Base-by-base conservation (phyloP, 2,329 filamentous ascomycete species). In the Parastagonospora avenae region DNA sequence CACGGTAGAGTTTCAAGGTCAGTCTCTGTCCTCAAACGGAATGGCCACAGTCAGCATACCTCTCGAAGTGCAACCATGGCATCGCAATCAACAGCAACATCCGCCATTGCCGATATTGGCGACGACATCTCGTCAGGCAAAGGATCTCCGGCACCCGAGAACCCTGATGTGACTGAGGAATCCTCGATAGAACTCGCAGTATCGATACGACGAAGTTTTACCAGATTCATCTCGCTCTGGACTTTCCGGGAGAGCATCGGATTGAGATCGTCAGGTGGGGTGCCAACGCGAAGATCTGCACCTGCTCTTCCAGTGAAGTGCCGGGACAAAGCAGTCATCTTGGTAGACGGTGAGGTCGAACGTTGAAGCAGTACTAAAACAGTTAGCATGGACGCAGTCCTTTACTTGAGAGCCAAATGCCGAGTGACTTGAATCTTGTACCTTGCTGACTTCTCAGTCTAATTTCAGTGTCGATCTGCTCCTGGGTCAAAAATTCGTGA, bases 311-410 rank as follows among this genome's bases (percentile, higher is more conserved):
- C 57, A 3, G 66, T 67, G 11, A 79, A 61, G n/a, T 70, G 69
- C 48, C 66, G 63, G 4, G 76, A 78, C 9, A 77, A 57, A 35
- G 64, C 65, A 19, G 59, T 60, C 74, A 78, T 77, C 36, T 67
- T 66, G 11, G 57, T 60, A 2, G 75, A 76, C 3, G 75, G 74
- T 7, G 75, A 77, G 5, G 52, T 48, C 4, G 67, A 60, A 36
- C 69, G 67, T 24, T 63, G 60, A 4, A 67, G 46, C 33, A 63
- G 38, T 2, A 66, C 70, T 71, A 24, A 8, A 9, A 36, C 12
- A 10, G 2, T 60, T 48, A 57, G 28, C 15, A 38, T 14, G n/a
- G 27, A 10, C 14, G 2, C 5, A 9, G 11, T 36, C 8, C 14
- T 30, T n/a, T 8, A 37, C 32, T 16, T 24, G 19, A 5, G 12